Conservation (phyloP, 371 early-diverging fungal species). For the Mucor sp. region DNA sequence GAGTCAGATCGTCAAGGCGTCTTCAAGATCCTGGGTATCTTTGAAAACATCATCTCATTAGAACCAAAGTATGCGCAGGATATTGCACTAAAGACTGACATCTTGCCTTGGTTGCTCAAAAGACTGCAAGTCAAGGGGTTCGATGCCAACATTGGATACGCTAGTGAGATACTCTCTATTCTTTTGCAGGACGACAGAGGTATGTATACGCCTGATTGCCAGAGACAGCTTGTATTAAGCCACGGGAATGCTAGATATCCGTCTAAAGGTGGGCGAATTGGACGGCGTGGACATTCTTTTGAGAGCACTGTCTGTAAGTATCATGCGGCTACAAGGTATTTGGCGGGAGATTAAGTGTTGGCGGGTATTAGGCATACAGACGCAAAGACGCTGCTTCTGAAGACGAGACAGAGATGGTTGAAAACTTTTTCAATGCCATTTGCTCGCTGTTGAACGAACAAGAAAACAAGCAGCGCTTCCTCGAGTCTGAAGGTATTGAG, state of each 20-base stretch:
- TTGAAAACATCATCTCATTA: constrained; percentile 84
- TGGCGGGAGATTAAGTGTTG: not conserved
- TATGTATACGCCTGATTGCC: constrained; percentile 15
- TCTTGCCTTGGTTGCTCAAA: constrained; percentile 75
- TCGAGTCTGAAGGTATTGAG: constrained; percentile 88
- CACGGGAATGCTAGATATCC: constrained; percentile 46
- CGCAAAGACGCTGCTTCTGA: constrained; percentile 80
- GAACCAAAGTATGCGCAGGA: constrained; percentile 68
- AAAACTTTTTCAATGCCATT: constrained; percentile 84
- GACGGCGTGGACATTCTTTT: constrained; percentile 78
- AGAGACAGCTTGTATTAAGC: not conserved
- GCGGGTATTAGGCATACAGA: constrained; percentile 52
- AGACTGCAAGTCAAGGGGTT: constrained; percentile 63
- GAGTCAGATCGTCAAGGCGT: constrained; percentile 85
- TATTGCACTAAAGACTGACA: constrained; percentile 62
- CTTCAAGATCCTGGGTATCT: constrained; percentile 80
- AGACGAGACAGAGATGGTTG: constrained; percentile 89
- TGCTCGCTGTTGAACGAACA: constrained; percentile 65
- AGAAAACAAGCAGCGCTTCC: constrained; percentile 70
- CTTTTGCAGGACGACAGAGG: constrained; percentile 75
- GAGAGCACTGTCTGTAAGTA: constrained; percentile 57
- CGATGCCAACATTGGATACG: constrained; percentile 84
- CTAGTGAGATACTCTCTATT: constrained; percentile 85
- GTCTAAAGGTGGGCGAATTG: constrained; percentile 62
- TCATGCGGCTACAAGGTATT: not conserved